Conservation (phyloP, 208 protist genomes). For the Wallacemonas sp. region DNA sequence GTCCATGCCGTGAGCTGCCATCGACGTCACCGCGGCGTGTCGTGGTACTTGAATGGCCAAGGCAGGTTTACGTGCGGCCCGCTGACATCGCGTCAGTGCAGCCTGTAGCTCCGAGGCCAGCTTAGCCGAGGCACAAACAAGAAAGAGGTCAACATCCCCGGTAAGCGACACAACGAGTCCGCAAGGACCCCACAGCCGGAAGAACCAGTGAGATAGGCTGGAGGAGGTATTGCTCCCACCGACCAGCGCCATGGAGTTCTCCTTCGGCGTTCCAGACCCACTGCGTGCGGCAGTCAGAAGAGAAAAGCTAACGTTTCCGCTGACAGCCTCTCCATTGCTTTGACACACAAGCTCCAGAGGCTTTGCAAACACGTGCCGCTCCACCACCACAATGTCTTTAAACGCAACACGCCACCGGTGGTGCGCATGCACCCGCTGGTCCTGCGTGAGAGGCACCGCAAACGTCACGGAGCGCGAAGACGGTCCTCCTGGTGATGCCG, state of each 20-base stretch:
- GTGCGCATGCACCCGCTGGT: constrained; percentile 2
- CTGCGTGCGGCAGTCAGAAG: neutral
- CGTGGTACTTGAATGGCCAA: neutral
- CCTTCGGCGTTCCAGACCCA: neutral
- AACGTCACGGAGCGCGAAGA: neutral
- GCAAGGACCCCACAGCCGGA: constrained; percentile 41
- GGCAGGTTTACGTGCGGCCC: neutral
- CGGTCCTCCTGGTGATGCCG: neutral
- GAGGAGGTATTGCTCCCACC: neutral
- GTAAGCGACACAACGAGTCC: constrained; percentile 31
- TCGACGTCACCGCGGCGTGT: too few relatives aligned
- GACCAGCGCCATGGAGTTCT: too few relatives aligned
- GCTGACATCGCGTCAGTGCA: neutral
- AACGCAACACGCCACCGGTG: constrained; percentile 29
- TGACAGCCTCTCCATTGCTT: constrained; percentile 8
- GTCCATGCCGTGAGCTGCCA: too few relatives aligned
- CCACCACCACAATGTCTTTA: constrained; percentile 24
- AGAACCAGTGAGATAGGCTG: constrained; percentile 22
- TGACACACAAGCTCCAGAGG: constrained; percentile 30
- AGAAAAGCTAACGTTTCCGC: neutral
- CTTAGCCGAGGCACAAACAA: constrained; percentile 25
- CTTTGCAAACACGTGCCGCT: constrained; percentile 33
- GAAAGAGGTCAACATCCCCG: constrained; percentile 27
- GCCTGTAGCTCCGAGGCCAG: neutral
- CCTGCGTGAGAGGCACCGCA: neutral